phyloP scores from a whole-genome alignment of 306 rosid genomes.

The Carpinus viminea region DNA sequence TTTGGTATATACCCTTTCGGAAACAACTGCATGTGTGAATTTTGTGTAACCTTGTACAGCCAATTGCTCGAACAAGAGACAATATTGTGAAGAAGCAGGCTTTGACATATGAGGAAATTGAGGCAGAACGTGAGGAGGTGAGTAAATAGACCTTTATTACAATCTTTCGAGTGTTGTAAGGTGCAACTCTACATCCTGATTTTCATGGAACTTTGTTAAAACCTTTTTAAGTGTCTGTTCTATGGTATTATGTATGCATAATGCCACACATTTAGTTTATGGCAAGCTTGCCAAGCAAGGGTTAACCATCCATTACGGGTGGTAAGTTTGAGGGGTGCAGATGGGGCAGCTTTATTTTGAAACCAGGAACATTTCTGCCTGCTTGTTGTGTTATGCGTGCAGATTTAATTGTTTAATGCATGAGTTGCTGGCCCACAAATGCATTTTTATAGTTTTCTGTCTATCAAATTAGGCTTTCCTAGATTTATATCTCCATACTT shows the following conservation, averaged over 20 bases:
- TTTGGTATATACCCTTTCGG: not conserved
- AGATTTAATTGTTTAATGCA: constrained; percentile 2
- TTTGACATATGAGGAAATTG: constrained; percentile 92
- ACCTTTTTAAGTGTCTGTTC: not conserved
- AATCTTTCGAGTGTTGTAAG: not conserved
- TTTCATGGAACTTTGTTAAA: not conserved
- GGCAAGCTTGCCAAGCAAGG: not conserved
- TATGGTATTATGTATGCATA: not conserved
- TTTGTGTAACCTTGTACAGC: constrained; percentile 49
- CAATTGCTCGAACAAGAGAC: constrained; percentile 81
- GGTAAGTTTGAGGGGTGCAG: not conserved
- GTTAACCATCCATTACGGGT: not conserved
- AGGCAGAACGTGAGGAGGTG: constrained; percentile 96
- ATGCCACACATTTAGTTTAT: not conserved
- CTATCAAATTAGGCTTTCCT: no score
- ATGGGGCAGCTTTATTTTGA: not conserved
- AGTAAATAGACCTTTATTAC: constrained; percentile 28
- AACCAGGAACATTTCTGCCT: not conserved
- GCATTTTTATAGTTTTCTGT: no score
- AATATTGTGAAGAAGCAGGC: constrained; percentile 95
- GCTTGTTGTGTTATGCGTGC: not conserved
- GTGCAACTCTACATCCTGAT: not conserved
- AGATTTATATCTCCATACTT: no score
- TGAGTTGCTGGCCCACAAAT: not conserved
- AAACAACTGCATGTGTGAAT: constrained; percentile 5